Conservation (phyloP, 2,329 filamentous ascomycete genomes). For the Knufia fluminis region DNA sequence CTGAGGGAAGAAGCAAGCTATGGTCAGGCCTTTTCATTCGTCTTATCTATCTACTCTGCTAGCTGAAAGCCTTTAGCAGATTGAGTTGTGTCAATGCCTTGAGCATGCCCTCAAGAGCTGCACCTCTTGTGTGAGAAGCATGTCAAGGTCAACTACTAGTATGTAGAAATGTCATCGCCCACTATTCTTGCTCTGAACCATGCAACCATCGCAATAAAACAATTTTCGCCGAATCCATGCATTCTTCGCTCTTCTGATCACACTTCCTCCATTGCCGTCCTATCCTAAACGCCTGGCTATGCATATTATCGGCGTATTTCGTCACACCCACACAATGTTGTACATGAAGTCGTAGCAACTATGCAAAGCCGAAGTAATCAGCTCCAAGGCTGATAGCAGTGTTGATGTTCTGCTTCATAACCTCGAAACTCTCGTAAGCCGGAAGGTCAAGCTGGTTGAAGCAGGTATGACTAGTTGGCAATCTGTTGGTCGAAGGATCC, state of each 20-base stretch:
- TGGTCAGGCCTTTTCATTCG: background rate
- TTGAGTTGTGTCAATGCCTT: background rate
- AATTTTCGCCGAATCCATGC: background rate
- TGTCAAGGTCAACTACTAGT: background rate
- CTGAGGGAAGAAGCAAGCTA: background rate
- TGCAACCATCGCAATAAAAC: background rate
- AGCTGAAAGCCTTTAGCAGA: background rate
- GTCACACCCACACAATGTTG: slow-evolving; percentile 1
- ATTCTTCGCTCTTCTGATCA: background rate
- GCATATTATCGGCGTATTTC: background rate
- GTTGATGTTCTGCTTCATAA: slow-evolving; percentile 74
- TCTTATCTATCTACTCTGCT: background rate
- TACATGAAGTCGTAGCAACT: slow-evolving; percentile 1
- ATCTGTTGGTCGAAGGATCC: slow-evolving; percentile 59
- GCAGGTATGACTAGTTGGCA: slow-evolving; percentile 95
- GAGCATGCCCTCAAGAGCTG: background rate
- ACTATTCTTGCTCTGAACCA: background rate
- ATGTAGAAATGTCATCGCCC: background rate
- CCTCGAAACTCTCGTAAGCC: slow-evolving; percentile 95
- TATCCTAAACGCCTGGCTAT: slow-evolving; percentile 7
- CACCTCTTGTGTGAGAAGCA: background rate
- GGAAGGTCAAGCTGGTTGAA: slow-evolving; percentile 99
- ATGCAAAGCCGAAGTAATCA: slow-evolving; percentile 96
- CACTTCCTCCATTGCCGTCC: background rate
- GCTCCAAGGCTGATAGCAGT: slow-evolving; percentile 97